Evolutionary conservation across 139 green algal genomes (phyloP).

Genomic region (Coccomyxa sp.): DNA sequence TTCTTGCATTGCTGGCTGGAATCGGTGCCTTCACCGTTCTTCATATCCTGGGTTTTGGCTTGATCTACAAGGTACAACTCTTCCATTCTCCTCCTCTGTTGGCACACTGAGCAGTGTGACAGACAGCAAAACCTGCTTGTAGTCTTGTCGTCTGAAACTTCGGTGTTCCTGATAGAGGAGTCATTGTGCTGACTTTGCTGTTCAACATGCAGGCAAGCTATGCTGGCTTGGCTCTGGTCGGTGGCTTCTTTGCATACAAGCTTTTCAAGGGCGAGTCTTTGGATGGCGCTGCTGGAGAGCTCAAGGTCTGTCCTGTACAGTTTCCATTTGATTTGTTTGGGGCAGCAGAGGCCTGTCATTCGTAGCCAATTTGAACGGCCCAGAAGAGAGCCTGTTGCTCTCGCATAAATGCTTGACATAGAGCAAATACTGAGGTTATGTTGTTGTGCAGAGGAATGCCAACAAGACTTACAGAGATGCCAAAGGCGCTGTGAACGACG

Average conservation of each 20-base stretch:
- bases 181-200: background rate
- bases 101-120: background rate
- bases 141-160: background rate
- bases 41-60: background rate
- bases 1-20: background rate
- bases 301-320: background rate
- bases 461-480: background rate
- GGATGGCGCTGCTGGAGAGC: background rate
- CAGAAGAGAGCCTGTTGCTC: no score
- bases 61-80: background rate
- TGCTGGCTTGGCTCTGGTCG: background rate
- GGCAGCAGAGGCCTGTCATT: background rate
- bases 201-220: background rate
- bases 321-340: no score
- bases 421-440: background rate
- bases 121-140: background rate
- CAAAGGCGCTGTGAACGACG: background rate
- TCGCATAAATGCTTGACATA: background rate
- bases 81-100: background rate
- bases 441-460: background rate
- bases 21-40: background rate
- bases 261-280: background rate
- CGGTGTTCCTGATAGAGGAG: background rate
- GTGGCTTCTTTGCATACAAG: background rate
- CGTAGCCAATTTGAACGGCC: background rate